A percentile compares a stretch with the other conserved stretches of the same genome.
Conservation (phyloP, 2,329 filamentous ascomycete genomes). For the Exophiala viscosa region DNA sequence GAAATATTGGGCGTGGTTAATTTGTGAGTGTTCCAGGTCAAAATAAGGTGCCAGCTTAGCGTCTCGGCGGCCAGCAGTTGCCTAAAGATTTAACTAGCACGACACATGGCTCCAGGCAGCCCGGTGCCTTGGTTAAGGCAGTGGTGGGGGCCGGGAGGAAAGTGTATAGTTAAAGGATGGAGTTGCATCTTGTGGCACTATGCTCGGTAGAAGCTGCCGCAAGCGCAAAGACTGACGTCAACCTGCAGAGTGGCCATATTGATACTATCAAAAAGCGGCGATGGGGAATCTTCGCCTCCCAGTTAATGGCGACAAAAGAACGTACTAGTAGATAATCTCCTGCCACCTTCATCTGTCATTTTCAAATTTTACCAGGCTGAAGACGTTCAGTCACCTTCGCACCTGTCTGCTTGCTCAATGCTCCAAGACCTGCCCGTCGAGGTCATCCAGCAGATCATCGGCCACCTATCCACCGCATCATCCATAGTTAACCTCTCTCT, state of each 20-base stretch:
- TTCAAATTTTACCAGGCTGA: background rate
- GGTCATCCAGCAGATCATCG: conserved; percentile 42
- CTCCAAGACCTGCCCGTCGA: conserved; percentile 31
- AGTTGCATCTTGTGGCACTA: too few species aligned
- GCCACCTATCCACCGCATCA: conserved; percentile 44
- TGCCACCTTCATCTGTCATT: background rate
- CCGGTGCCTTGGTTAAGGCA: too few species aligned
- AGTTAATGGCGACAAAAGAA: background rate
- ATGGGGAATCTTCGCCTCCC: background rate
- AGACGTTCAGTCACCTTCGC: background rate
- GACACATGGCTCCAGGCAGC: too few species aligned
- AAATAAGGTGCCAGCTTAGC: too few species aligned
- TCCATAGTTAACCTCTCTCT: conserved; percentile 44
- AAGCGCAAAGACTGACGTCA: conserved; percentile 15
- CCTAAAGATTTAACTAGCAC: too few species aligned
- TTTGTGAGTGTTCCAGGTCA: too few species aligned
- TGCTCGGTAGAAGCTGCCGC: too few species aligned
- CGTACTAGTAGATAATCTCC: background rate
- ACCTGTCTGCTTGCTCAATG: conserved; percentile 5
- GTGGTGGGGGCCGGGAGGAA: too few species aligned
- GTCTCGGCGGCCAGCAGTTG: too few species aligned
- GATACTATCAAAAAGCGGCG: conserved; percentile 11
- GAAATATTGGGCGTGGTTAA: too few species aligned
- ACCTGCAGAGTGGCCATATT: conserved; percentile 2
- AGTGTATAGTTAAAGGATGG: too few species aligned